Conservation (phyloP, 1,284 basidiomycete genomes). For the Trametes hirsuta region DNA sequence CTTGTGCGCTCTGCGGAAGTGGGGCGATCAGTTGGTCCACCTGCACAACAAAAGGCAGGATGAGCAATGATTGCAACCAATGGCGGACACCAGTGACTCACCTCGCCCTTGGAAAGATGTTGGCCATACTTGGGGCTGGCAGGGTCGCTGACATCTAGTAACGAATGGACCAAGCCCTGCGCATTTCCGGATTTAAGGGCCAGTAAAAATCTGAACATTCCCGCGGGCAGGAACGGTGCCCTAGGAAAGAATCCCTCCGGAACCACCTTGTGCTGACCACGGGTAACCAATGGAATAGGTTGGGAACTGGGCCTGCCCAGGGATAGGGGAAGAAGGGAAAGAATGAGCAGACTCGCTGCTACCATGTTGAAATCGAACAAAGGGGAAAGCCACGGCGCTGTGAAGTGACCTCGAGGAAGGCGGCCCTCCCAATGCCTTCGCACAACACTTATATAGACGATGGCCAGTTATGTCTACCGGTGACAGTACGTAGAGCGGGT, state of each 20-base stretch:
- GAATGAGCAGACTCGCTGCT: constrained; percentile 27
- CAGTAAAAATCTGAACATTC: constrained; percentile 23
- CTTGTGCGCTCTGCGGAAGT: constrained; percentile 34
- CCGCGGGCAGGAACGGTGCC: constrained; percentile 3
- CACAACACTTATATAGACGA: no score
- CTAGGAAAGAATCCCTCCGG: constrained; percentile 22
- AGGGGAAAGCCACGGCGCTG: neutral
- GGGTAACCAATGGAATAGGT: constrained; percentile 21
- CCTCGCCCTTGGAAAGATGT: constrained; percentile 25
- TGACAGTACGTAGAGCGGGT: no score
- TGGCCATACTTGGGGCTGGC: constrained; percentile 25
- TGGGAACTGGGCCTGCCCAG: constrained; percentile 28
- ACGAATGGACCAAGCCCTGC: constrained; percentile 22
- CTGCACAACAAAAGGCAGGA: constrained; percentile 36
- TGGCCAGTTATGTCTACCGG: no score
- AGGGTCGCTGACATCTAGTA: constrained; percentile 29
- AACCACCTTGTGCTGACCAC: constrained; percentile 13
- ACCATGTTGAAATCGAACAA: constrained; percentile 26
- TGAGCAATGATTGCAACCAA: neutral
- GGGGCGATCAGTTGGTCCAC: constrained; percentile 41
- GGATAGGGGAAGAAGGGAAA: constrained; percentile 25
- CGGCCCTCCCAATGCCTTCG: no score
- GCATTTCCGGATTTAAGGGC: constrained; percentile 26
- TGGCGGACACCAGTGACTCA: neutral
- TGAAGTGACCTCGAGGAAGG: no score